Conservation (phyloP, 2,329 filamentous ascomycete genomes). For the Daldinia sp. region DNA sequence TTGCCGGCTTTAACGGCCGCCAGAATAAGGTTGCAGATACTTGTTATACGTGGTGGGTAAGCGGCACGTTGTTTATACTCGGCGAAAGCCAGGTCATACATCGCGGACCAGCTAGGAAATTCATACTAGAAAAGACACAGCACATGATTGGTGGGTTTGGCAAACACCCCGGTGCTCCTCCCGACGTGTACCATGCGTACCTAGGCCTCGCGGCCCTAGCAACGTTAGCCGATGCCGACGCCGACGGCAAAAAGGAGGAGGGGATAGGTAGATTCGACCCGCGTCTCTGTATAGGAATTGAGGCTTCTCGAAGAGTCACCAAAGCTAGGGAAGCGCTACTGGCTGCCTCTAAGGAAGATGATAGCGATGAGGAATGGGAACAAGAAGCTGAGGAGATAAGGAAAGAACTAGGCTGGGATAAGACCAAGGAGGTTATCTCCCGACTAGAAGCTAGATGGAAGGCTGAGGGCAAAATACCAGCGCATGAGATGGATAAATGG, state of each 20-base stretch:
- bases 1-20: slow-evolving; percentile 82
- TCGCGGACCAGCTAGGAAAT: slow-evolving; percentile 69
- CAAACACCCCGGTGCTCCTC: slow-evolving; percentile 73
- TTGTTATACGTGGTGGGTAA: slow-evolving; percentile 95
- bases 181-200: slow-evolving; percentile 88
- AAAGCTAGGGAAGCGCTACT: slow-evolving; percentile 50
- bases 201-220: slow-evolving; percentile 84
- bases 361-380: slow-evolving; percentile 18
- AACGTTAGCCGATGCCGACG: slow-evolving; percentile 59
- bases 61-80: slow-evolving; percentile 71
- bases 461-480: slow-evolving; percentile 28
- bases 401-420: slow-evolving; percentile 24
- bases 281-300: slow-evolving; percentile 75
- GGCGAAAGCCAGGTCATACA: slow-evolving; percentile 66
- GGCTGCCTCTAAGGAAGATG: background rate
- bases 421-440: slow-evolving; percentile 1
- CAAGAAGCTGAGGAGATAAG: slow-evolving; percentile 20
- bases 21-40: slow-evolving; percentile 93
- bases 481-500: slow-evolving; percentile 30
- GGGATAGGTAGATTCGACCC: slow-evolving; percentile 77
- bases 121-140: slow-evolving; percentile 85
- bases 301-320: slow-evolving; percentile 61
- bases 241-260: slow-evolving; percentile 57
- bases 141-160: slow-evolving; percentile 85
- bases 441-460: slow-evolving; percentile 20